Evolutionary conservation across 371 early-diverging fungal genomes (phyloP).

Genomic region (Rhizopus delemar): DNA sequence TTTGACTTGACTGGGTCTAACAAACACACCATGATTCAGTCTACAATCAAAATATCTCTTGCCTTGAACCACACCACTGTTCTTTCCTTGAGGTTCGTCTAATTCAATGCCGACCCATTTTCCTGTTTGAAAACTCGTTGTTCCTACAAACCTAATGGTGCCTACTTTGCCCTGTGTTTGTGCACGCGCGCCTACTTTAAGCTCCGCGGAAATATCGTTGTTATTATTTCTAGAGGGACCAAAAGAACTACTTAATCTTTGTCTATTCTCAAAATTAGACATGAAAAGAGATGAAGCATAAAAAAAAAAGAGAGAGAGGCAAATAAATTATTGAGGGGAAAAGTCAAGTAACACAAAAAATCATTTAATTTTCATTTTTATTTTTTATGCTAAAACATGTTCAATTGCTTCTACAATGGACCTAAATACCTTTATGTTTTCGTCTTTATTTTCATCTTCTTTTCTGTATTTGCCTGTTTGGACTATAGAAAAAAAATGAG

Average conservation of each 20-base stretch:
- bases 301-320: conserved; percentile 3
- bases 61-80: conserved; percentile 78
- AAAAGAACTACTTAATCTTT: conserved; percentile 20
- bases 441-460: conserved; percentile 59
- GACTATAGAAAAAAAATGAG: conserved; percentile 35
- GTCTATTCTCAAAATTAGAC: conserved; percentile 27
- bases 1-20: conserved; percentile 69
- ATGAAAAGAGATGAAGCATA: conserved; percentile 9
- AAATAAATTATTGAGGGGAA: background rate
- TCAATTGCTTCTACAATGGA: conserved; percentile 51
- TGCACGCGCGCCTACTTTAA: conserved; percentile 55
- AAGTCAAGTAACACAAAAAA: background rate
- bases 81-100: conserved; percentile 74
- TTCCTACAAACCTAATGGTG: conserved; percentile 68
- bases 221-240: conserved; percentile 17
- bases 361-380: background rate
- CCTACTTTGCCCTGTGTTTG: conserved; percentile 68
- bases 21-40: conserved; percentile 80
- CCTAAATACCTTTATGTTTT: conserved; percentile 29
- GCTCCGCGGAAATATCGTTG: conserved; percentile 35
- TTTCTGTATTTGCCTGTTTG: conserved; percentile 82
- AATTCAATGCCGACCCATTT: conserved; percentile 83
- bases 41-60: conserved; percentile 81
- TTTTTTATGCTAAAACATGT: conserved; percentile 27
- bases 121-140: conserved; percentile 73